Conservation (phyloP, 148 eudicot species). For the Arctostaphylos glauca region DNA sequence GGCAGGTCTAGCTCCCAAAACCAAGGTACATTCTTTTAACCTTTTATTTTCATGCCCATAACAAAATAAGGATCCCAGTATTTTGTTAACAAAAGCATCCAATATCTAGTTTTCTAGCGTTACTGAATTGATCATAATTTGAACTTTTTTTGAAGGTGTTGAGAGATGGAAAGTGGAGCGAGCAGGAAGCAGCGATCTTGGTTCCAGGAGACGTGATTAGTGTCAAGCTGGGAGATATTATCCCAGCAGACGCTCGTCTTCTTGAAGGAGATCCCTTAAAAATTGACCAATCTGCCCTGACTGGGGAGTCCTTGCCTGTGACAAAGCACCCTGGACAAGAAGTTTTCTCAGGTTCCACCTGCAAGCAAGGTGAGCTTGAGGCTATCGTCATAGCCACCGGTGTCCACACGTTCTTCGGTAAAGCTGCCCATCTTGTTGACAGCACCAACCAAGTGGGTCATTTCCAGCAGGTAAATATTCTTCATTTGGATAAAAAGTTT, state of each 20-base stretch:
- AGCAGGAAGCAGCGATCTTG: too few species aligned
- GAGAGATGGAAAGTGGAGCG: constrained; percentile 73
- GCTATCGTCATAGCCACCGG: too few species aligned
- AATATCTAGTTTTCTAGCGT: not conserved
- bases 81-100: too few species aligned
- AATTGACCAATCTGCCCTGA: constrained; percentile 78
- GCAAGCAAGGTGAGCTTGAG: constrained; percentile 89
- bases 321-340: constrained; percentile 54
- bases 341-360: constrained; percentile 78
- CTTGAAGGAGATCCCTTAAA: constrained; percentile 73
- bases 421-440: too few species aligned
- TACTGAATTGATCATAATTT: not conserved
- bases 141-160: constrained; percentile 34
- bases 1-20: too few species aligned
- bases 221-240: constrained; percentile 73
- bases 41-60: too few species aligned
- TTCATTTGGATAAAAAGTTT: too few species aligned
- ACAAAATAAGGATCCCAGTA: too few species aligned
- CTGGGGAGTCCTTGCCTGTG: constrained; percentile 74
- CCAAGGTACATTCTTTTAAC: too few species aligned
- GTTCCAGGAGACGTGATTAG: constrained; percentile 80
- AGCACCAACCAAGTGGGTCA: too few species aligned
- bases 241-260: constrained; percentile 85
- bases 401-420: too few species aligned
- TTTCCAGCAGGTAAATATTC: too few species aligned